These are phyloP conservation scores for Suillus tomentosus DNA, from an alignment of 768 basidiomycete genomes.

Conservation along the genomic window DNA sequence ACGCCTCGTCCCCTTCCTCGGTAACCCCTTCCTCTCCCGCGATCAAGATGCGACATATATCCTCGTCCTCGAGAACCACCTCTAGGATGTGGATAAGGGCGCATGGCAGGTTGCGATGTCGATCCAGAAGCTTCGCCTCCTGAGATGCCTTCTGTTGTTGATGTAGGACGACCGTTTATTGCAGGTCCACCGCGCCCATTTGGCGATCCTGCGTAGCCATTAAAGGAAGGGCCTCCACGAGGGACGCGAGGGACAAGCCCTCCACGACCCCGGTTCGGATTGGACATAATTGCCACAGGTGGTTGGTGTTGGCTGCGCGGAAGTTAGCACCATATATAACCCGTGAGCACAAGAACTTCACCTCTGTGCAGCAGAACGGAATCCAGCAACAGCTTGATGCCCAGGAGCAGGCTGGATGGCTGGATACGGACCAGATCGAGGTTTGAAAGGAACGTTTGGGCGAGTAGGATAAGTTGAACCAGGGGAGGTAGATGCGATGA, in stretches of 20 bases:
- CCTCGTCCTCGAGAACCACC: conserved; percentile 38
- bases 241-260: conserved; percentile 20
- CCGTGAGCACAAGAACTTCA: conserved; percentile 7
- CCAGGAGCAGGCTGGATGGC: conserved; percentile 56
- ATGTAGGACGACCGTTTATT: conserved; percentile 14
- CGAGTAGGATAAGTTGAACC: conserved; percentile 51
- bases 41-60: conserved; percentile 28
- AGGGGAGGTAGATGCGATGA: conserved; percentile 72
- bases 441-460: conserved; percentile 58
- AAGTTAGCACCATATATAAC: background rate
- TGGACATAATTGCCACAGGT: conserved; percentile 73
- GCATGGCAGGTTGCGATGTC: conserved; percentile 4
- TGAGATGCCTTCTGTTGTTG: conserved; percentile 1
- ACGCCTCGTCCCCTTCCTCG: conserved; percentile 35
- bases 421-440: conserved; percentile 68
- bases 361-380: conserved; percentile 56
- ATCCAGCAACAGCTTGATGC: conserved; percentile 59
- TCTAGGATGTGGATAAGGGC: conserved; percentile 17
- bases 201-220: conserved; percentile 12
- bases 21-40: conserved; percentile 33
- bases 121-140: background rate
- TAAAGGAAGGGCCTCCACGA: conserved; percentile 12
- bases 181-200: conserved; percentile 19
- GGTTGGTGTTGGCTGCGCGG: conserved; percentile 19
- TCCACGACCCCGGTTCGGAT: conserved; percentile 58